Base-by-base conservation (phyloP, 257 asterid species). In the Buddleja alternifolia region DNA sequence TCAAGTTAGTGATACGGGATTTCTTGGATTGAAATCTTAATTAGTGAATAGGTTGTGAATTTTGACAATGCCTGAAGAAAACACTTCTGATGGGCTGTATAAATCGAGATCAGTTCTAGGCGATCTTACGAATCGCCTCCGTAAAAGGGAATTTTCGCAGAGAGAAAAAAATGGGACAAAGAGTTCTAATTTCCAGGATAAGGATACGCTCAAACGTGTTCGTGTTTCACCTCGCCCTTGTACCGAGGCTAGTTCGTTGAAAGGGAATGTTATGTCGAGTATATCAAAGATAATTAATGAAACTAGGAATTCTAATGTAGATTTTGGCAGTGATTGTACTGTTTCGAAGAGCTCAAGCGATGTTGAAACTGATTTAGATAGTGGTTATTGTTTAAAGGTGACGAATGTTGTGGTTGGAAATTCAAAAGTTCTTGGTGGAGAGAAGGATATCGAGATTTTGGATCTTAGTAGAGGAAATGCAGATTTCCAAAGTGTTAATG, bases 71-170 rank as follows among this genome's bases (percentile, higher is more conserved):
- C 76, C 70, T 10, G 81, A 73, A 48, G 71, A 69, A 8, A 66
- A 64, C 39, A 40, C 67, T 19, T 47, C 81, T 7, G 72, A 75
- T 6, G 73, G 74, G 61, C 24, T 4, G 56, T 10, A 24, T 8
- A 67, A 66, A 60, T 58, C 48, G n/a, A 74, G 86, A 45, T 23
- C 73, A 10, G 75, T 67, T 75, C 75, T 85, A n/a, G 86, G 86
- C 12, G 84, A 85, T 63, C 75, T 85, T 17, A 80, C 86, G 10
- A 85, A 85, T 76, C 85, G 75, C 57, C 39, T 64, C 7, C 75
- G 82, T 3, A 81, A 77, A 69, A 81, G 89, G 66, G 57, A 66
- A 7, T 52, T 47, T 66, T 57, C 74, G 16, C 78, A 46, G 40
- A 69, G 24, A 47, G 78, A 29, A 37, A 77, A 66, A n/a, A 4